Evolutionary conservation across 176 grass and related monocot species (phyloP).

Genomic region (Calamus simplicifolius): DNA sequence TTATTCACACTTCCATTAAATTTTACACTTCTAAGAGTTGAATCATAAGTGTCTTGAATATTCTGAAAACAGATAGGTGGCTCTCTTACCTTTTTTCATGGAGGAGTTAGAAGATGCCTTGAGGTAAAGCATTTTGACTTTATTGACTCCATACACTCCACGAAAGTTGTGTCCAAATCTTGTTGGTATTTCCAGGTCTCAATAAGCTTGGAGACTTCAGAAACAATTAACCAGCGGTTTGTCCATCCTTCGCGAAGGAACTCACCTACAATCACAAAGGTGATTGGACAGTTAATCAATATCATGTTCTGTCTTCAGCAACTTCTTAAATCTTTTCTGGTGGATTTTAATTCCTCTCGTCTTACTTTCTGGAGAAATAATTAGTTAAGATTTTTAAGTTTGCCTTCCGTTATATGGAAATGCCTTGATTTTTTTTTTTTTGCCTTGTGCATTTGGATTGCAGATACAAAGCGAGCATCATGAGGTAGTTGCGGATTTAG

Average conservation of each 20-base stretch:
- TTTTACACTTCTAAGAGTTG: constrained; percentile 3
- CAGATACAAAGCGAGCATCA: constrained; percentile 93
- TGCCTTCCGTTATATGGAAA: no score
- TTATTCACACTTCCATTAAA: background rate
- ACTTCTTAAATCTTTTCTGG: no score
- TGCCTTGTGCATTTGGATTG: background rate
- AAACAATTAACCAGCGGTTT: constrained; percentile 67
- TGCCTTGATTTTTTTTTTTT: no score
- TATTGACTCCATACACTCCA: constrained; percentile 8
- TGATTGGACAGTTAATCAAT: no score
- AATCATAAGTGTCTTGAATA: constrained; percentile 18
- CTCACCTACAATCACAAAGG: constrained; percentile 90
- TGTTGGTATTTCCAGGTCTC: constrained; percentile 42
- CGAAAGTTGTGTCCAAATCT: background rate
- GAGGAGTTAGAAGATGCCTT: constrained; percentile 59
- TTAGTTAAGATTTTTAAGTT: no score
- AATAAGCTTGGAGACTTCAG: constrained; percentile 85
- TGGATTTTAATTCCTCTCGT: no score
- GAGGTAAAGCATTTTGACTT: constrained; percentile 45
- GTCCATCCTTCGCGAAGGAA: constrained; percentile 88
- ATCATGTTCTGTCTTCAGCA: no score
- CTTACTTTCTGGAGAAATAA: no score
- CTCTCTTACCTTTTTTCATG: constrained; percentile 80
- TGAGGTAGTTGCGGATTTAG: constrained; percentile 83
- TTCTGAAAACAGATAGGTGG: constrained; percentile 67